Percentiles rank a stretch among this genome's conserved stretches.
Evolutionary conservation across 1,284 basidiomycete species (phyloP).

Genomic region (Rhodotorula sp.): DNA sequence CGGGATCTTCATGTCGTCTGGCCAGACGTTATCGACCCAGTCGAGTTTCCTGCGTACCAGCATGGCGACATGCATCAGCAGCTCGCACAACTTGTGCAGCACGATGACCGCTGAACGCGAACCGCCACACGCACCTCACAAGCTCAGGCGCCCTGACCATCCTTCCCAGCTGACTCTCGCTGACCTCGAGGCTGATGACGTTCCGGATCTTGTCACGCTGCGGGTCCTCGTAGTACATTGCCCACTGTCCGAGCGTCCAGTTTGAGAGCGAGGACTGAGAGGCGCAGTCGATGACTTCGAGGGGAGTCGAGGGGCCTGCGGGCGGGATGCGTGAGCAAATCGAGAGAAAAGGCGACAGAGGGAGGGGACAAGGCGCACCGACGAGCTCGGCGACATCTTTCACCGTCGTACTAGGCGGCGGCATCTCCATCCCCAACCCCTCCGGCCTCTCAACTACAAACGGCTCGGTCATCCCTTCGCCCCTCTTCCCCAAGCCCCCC

Average conservation of each 20-base stretch:
- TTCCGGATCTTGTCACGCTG: conserved; percentile 81
- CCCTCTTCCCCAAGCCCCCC: not conserved
- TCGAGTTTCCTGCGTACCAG: conserved; percentile 67
- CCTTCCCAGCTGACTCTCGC: conserved; percentile 70
- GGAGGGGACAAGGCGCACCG: conserved; percentile 49
- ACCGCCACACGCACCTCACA: conserved; percentile 52
- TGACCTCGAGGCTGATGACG: conserved; percentile 84
- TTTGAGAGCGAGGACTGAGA: conserved; percentile 48
- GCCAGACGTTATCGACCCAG: conserved; percentile 97
- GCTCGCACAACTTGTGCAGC: not conserved
- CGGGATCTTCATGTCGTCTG: conserved; percentile 49
- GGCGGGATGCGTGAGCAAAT: not conserved
- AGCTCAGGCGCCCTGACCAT: conserved; percentile 76
- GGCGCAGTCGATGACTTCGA: conserved; percentile 72
- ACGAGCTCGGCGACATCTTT: conserved; percentile 75
- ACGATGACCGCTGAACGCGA: too few relatives aligned
- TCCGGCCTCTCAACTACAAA: conserved; percentile 70
- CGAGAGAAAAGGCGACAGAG: too few relatives aligned
- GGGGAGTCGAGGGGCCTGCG: conserved; percentile 62
- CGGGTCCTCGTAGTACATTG: conserved; percentile 73
- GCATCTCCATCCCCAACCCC: conserved; percentile 83
- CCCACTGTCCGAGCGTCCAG: conserved; percentile 90
- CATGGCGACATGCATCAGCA: not conserved
- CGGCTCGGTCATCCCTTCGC: conserved; percentile 66
- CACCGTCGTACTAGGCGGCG: conserved; percentile 64